phyloP scores from a whole-genome alignment of 306 rosid species.

The Cicer pinnatifidum region DNA sequence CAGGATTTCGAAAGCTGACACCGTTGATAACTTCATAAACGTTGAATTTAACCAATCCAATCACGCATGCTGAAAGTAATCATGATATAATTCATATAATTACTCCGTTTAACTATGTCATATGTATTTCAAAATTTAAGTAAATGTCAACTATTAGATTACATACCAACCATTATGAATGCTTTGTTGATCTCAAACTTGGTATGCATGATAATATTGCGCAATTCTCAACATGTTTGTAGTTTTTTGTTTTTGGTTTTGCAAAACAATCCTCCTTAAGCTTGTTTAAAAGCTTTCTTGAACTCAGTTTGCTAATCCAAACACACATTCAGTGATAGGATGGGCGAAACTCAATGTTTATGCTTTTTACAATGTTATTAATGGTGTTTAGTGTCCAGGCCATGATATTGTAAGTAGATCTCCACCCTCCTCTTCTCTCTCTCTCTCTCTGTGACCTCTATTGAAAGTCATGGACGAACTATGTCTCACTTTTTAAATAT shows the following conservation, averaged over 20 bases:
- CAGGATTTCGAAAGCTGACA: slow-evolving; percentile 10
- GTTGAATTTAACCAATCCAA: slow-evolving; percentile 17
- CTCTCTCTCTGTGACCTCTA: no score
- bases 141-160: slow-evolving; percentile 2
- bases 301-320: slow-evolving; percentile 20
- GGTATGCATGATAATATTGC: slow-evolving; percentile 23
- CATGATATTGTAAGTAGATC: not conserved
- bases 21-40: slow-evolving; percentile 18
- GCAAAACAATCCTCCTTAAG: not conserved
- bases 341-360: slow-evolving; percentile 1
- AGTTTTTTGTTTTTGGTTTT: not conserved
- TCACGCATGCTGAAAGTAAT: slow-evolving; percentile 11
- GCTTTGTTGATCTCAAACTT: slow-evolving; percentile 21
- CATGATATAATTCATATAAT: slow-evolving; percentile 15
- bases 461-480: slow-evolving; percentile 21
- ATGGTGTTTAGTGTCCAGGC: slow-evolving; percentile 15
- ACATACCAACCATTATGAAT: not conserved
- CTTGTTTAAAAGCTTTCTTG: slow-evolving; percentile 2
- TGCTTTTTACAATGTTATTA: slow-evolving; percentile 6
- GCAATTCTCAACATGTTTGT: not conserved
- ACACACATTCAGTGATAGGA: slow-evolving; percentile 7
- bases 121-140: not conserved
- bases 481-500: slow-evolving; percentile 28
- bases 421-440: not conserved
- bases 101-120: slow-evolving; percentile 29